These are phyloP conservation scores for Ophiocordyceps robertsii DNA, from an alignment of 2,329 filamentous ascomycete species.

Conservation along the genomic window DNA sequence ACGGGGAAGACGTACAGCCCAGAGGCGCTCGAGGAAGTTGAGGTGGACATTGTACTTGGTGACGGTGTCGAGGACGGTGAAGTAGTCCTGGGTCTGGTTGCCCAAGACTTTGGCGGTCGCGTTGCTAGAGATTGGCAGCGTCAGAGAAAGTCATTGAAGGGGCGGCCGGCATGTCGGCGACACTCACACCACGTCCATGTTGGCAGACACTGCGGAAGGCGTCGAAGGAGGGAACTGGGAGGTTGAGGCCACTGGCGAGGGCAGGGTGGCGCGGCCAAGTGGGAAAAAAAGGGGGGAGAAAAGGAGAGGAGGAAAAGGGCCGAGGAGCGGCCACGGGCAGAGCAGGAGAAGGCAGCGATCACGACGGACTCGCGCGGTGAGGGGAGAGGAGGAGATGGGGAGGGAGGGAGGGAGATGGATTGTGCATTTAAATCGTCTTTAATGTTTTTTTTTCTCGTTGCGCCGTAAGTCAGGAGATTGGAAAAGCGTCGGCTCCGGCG, in stretches of 20 bases:
- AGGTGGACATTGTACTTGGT: slow-evolving; percentile 70
- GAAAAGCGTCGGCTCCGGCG: neutral
- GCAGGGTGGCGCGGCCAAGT: neutral
- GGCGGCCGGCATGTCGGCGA: slow-evolving; percentile 3
- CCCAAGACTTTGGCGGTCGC: slow-evolving; percentile 31
- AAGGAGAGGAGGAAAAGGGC: neutral
- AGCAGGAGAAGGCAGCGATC: neutral
- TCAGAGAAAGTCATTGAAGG: slow-evolving; percentile 2
- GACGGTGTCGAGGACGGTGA: slow-evolving; percentile 48
- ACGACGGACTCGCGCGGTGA: neutral
- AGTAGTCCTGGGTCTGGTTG: slow-evolving; percentile 37
- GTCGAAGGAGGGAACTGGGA: too few species aligned
- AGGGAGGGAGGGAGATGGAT: neutral
- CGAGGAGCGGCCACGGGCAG: neutral
- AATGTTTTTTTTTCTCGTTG: slow-evolving; percentile 1
- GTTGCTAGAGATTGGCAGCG: slow-evolving; percentile 25
- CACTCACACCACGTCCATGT: slow-evolving; percentile 22
- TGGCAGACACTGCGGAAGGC: slow-evolving; percentile 2
- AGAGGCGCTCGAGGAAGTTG: slow-evolving; percentile 75
- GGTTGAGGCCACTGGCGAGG: neutral
- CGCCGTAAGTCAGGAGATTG: slow-evolving; percentile 7
- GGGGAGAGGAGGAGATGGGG: neutral
- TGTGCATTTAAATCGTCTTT: neutral
- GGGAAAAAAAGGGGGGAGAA: neutral
- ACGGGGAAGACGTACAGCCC: slow-evolving; percentile 49